These are phyloP conservation scores for Daldinia loculata DNA, from an alignment of 495 filamentous ascomycete genomes.

Conservation along the genomic window DNA sequence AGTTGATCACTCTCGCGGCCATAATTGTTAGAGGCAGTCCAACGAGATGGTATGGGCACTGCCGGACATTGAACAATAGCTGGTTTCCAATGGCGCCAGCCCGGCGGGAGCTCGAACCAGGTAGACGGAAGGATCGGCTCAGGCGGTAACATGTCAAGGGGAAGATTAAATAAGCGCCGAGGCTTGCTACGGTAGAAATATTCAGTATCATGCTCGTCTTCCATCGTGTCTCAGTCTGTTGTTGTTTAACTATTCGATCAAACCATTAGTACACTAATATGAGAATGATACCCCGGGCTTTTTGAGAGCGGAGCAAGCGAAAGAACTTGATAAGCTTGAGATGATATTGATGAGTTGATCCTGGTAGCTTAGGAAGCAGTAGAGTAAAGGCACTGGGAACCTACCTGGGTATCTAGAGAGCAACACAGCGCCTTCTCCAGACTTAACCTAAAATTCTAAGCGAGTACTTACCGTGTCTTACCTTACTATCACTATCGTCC, in stretches of 20 bases:
- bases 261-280: not conserved
- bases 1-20: not conserved
- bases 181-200: not conserved
- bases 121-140: not conserved
- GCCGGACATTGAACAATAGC: slow-evolving; percentile 1
- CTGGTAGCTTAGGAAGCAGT: not conserved
- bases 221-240: not conserved
- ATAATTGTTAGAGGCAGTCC: not conserved
- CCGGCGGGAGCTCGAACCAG: not conserved
- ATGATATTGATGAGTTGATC: not conserved
- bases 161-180: no score
- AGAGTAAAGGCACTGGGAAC: not conserved
- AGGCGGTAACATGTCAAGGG: no score
- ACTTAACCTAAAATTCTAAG: not conserved
- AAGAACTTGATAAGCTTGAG: not conserved
- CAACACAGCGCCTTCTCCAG: not conserved
- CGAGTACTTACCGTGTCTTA: not conserved
- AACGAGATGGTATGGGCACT: not conserved
- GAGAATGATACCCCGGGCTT: not conserved
- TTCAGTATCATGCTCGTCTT: not conserved
- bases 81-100: not conserved
- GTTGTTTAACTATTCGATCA: not conserved
- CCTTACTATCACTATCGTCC: not conserved
- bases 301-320: not conserved
- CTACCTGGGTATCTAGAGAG: not conserved